Conservation (phyloP, 345 rosid species). For the Eutrema yunnanense region DNA sequence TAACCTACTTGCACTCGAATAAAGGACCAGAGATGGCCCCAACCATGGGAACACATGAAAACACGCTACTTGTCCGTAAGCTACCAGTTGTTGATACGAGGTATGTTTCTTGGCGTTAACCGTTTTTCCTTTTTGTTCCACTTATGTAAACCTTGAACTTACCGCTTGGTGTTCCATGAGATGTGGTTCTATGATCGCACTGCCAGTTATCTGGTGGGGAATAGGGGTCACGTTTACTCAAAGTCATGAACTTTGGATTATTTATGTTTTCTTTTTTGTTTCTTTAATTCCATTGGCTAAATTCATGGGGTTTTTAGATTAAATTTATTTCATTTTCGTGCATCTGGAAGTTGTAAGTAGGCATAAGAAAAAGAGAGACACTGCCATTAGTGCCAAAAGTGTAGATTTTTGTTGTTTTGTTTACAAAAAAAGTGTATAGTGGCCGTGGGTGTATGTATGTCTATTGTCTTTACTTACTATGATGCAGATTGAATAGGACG, state of each 20-base stretch:
- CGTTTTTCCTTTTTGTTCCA: not conserved
- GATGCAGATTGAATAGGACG: not conserved
- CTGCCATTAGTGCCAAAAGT: not conserved
- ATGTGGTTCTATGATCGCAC: not conserved
- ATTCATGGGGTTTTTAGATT: not conserved
- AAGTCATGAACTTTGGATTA: not conserved
- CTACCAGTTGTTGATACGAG: conserved; percentile 58
- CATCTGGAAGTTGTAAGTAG: not conserved
- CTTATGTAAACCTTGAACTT: not conserved
- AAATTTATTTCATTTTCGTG: not conserved
- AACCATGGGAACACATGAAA: conserved; percentile 48
- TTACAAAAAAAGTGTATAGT: not conserved
- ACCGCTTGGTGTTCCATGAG: not conserved
- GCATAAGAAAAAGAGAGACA: not conserved
- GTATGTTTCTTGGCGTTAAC: conserved; percentile 30
- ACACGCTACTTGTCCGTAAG: conserved; percentile 85
- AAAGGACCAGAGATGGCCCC: conserved; percentile 78
- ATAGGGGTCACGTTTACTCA: not conserved
- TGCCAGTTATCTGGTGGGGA: not conserved
- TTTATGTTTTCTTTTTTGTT: not conserved
- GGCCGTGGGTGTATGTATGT: too few species aligned
- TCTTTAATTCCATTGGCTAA: not conserved
- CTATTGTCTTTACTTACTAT: not conserved
- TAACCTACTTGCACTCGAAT: conserved; percentile 70
- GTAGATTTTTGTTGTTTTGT: not conserved